Base-by-base conservation (phyloP, 305 asterid species). In the Fraxinus dipetala region DNA sequence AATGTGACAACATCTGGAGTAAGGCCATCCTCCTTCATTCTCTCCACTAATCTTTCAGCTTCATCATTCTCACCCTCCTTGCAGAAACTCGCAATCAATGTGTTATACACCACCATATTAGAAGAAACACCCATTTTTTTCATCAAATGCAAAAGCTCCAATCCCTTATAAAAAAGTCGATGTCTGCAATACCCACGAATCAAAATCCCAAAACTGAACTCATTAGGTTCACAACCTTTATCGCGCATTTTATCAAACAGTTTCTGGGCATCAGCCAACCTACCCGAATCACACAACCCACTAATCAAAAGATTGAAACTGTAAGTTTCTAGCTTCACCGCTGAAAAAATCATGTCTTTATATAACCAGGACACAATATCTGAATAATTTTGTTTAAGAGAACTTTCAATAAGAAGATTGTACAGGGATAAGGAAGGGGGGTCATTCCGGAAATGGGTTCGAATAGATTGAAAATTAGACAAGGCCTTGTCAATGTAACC, bases 41-140 rank as follows among this genome's bases (percentile, higher is more conserved):
- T 91, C 91, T 91, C 93, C 82, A 92, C 92, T 85, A 95, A 85
- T 80, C 85, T 89, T 89, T 95, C 99, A 10, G 97, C 99, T 83
- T 90, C 93, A 70, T 89, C 93, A 72, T 88, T 81, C 32, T 91
- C 85, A 4, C 95, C 97, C 76, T 87, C 93, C 90, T 88, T 90
- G 82, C 98, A 94, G 36, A 91, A 90, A 59, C 88, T 72, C 0
- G 94, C 84, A 28, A 95, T 87, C 81, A 92, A 85, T 1, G 98
- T 95, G 80, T 94, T 95, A 85, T 90, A 95, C 70, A 95, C 85
- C n/a, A 95, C 92, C 69, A 85, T 74, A 85, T 88, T 95, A 20
- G 94, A 92, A 18, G 73, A 79, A 28, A 90, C 56, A 34, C 90
- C 90, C 90, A 85, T 87, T 74, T 81, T 76, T 84, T 82, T 91